Percentiles rank a stretch among this genome's conserved stretches.
phyloP scores from a whole-genome alignment of 176 grass and related monocot genomes.

The Leersia perrieri region DNA sequence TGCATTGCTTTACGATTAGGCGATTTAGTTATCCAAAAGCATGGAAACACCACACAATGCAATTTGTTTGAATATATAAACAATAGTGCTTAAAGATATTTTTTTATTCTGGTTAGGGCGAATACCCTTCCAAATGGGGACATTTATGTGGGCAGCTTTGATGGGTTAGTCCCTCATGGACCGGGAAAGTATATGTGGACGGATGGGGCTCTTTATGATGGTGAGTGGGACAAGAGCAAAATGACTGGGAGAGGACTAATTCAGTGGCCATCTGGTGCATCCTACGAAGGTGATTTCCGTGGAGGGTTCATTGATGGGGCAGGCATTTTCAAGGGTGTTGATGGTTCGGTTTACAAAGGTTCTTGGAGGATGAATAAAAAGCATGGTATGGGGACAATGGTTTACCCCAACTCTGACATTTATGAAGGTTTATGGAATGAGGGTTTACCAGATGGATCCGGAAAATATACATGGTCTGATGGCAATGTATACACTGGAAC shows the following conservation, averaged over 20 bases:
- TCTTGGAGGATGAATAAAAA: slow-evolving; percentile 91
- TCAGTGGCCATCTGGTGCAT: slow-evolving; percentile 70
- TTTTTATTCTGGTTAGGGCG: slow-evolving; percentile 35
- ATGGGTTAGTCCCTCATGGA: slow-evolving; percentile 78
- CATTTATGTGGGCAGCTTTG: slow-evolving; percentile 70
- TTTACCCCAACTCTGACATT: slow-evolving; percentile 66
- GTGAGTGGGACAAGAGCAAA: slow-evolving; percentile 83
- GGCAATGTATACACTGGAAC: slow-evolving; percentile 72
- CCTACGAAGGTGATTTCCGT: slow-evolving; percentile 78
- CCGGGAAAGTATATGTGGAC: slow-evolving; percentile 83
- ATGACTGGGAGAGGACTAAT: slow-evolving; percentile 73
- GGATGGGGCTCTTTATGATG: slow-evolving; percentile 70
- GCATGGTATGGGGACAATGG: slow-evolving; percentile 81
- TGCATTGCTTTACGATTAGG: background rate
- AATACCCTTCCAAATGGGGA: slow-evolving; percentile 80
- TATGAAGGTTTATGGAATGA: slow-evolving; percentile 93
- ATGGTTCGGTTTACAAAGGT: slow-evolving; percentile 73
- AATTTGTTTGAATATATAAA: slow-evolving; percentile 19
- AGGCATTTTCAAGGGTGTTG: slow-evolving; percentile 65
- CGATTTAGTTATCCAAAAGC: background rate
- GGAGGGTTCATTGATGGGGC: slow-evolving; percentile 89
- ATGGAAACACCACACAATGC: background rate
- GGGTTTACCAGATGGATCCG: slow-evolving; percentile 81
- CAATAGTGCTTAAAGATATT: background rate
- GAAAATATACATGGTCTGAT: slow-evolving; percentile 75